Percentiles rank a stretch among this genome's conserved stretches.
phyloP scores from a whole-genome alignment of 768 basidiomycete genomes.

The Tulasnella sp. region DNA sequence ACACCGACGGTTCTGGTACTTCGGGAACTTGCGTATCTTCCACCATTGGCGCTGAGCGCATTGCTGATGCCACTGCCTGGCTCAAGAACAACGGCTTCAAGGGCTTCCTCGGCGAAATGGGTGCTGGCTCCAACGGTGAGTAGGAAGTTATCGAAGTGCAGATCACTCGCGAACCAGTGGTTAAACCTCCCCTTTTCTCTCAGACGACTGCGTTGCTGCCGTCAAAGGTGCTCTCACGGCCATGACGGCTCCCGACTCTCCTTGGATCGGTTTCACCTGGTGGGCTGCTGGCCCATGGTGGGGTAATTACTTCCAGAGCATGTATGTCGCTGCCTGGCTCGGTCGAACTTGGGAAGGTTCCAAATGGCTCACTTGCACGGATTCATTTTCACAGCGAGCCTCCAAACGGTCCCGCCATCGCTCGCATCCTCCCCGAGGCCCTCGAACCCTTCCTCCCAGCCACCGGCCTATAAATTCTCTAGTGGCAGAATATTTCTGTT shows the following conservation, averaged over 20 bases:
- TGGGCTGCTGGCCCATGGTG: constrained; percentile 39
- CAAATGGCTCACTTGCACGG: neutral
- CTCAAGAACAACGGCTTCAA: constrained; percentile 56
- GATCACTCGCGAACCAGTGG: neutral
- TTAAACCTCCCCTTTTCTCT: neutral
- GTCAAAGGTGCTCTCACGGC: constrained; percentile 54
- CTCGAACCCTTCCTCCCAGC: constrained; percentile 48
- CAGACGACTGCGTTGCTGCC: constrained; percentile 47
- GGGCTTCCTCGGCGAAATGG: constrained; percentile 63
- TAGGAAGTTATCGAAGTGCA: neutral
- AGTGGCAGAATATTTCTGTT: too few relatives aligned
- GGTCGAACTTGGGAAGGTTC: neutral
- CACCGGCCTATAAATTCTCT: neutral
- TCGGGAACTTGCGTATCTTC: constrained; percentile 52
- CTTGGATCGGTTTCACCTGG: constrained; percentile 54
- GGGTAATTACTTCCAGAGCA: constrained; percentile 9
- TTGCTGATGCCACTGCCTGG: constrained; percentile 57
- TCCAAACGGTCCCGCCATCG: constrained; percentile 52
- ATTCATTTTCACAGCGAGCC: constrained; percentile 38
- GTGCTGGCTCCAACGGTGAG: constrained; percentile 44
- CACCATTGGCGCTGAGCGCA: constrained; percentile 60
- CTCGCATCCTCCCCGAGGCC: constrained; percentile 54
- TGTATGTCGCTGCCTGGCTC: neutral
- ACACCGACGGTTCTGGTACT: constrained; percentile 56
- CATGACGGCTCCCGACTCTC: constrained; percentile 51